Evolutionary conservation across 23 red algal genomes (phyloP), one percentile per base, ranked within the genome.

Genomic region (Gracilaria gracilis): DNA sequence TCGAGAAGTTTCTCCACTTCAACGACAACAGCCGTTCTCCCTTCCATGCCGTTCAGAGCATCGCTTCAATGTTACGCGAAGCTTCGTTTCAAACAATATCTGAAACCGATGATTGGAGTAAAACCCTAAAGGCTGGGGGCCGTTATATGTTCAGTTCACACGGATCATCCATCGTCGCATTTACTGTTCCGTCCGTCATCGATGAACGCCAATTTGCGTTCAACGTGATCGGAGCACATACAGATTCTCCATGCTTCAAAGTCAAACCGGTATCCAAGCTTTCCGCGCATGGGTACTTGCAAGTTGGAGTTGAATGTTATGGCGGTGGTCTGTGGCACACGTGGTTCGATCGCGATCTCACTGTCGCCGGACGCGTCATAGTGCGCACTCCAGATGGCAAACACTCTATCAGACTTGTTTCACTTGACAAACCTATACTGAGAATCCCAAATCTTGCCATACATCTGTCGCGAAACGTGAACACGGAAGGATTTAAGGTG

Each of bases 241-340:
- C 95, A 27, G 95, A 97, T 77, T 97, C 95, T 53, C 95, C 95
- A 44, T 97, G 95, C 82, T 90, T 97, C 62, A 88, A 90, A 35
- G 76, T 97, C 57, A 97, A 97, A 73, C 95, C 95, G 7, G 81
- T 87, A n/a, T 85, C 83, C 33, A 67, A 58, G 21, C 42, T 83
- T 17, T 36, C 67, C 38, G 69, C 57, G 13, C 31, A 51, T 9
- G 85, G 90, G 2, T 97, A 90, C 48, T 12, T 93, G 31, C 84
- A 93, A 77, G 17, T 93, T 33, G 95, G 90, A 9, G 95, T 97
- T 21, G 90, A 97, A 71, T 94, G 91, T 61, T 97, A 97, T 55
- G 95, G 95, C 0, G 95, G 95, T 35, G 95, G 95, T n/a, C 67
- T 97, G 66, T 97, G 95, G 95, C 88, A 97, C 67, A 97, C 95